Conservation (phyloP, 345 rosid species). For the Bretschneidera sinensis region DNA sequence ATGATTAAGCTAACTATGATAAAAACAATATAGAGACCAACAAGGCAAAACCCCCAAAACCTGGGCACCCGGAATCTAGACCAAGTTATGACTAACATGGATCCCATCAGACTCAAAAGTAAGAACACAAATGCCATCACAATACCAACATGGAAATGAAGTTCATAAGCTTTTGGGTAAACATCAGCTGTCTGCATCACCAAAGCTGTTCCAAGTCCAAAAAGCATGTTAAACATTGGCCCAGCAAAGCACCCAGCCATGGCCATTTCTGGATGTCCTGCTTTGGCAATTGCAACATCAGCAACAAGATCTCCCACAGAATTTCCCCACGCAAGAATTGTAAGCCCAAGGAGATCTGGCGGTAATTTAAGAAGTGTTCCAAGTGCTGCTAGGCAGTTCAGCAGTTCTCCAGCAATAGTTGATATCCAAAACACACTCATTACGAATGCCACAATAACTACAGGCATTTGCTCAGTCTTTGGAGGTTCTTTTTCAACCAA, state of each 20-base stretch:
- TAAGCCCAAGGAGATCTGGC: slow-evolving; percentile 83
- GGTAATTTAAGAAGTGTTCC: slow-evolving; percentile 72
- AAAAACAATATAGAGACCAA: slow-evolving; percentile 71
- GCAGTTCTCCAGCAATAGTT: slow-evolving; percentile 84
- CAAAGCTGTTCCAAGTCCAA: slow-evolving; percentile 83
- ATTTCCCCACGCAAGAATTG: slow-evolving; percentile 98
- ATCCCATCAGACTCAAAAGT: slow-evolving; percentile 87
- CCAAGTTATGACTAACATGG: slow-evolving; percentile 89
- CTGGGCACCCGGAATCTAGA: slow-evolving; percentile 84
- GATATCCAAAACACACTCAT: slow-evolving; percentile 99
- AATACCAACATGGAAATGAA: slow-evolving; percentile 75
- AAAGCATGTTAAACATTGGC: slow-evolving; percentile 98
- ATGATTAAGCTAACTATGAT: slow-evolving; percentile 60
- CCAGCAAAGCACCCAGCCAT: slow-evolving; percentile 99
- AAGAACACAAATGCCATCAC: slow-evolving; percentile 87
- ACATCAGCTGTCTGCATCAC: slow-evolving; percentile 67
- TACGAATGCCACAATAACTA: slow-evolving; percentile 62
- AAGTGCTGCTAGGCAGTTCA: slow-evolving; percentile 79
- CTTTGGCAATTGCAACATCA: slow-evolving; percentile 93
- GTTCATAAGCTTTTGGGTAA: slow-evolving; percentile 76
- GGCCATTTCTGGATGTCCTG: slow-evolving; percentile 98
- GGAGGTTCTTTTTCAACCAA: slow-evolving; percentile 78
- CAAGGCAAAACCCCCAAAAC: slow-evolving; percentile 95
- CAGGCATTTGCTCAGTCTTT: slow-evolving; percentile 65
- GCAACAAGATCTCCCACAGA: slow-evolving; percentile 97